Evolutionary conservation across 129 eudicot species (phyloP), one percentile per base, ranked within the genome.

Genomic region (Saposhnikovia divaricata): DNA sequence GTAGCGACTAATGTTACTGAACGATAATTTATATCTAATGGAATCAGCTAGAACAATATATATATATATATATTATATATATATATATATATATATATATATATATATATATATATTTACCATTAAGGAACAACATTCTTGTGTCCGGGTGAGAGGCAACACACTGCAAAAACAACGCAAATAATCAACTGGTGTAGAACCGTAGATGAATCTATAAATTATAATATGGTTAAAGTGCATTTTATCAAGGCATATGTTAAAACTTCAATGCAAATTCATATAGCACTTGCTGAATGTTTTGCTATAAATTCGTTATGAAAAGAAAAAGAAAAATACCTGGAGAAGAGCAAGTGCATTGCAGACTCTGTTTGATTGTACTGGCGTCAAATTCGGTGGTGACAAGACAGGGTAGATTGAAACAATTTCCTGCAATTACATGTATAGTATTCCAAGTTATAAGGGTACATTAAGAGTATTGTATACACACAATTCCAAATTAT

Each of bases 121-220:
- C 98, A 82, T 92, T 95, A 77, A 95, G 90, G 84, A 95, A 94
- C 81, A 85, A 71, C 97, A 94, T 94, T 84, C 98, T 84, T 65
- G 98, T 94, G 80, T 92, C 97, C 16, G 89, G 96, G 78, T 94
- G 98, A 11, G 98, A 95, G 68, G 98, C 98, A 27, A 95, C 98
- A 83, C 98, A 95, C 98, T 95, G 96, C 91, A 86, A 78, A 87
- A 25, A 63, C 15, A 42, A 39, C 61, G 13, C 40, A 19, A 39
- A 9, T 77, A 4, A 19, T n/a, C n/a, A 55, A 9, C 44, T 73
- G 18, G 21, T 40, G 43, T 40, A 11, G 3, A 44, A 44, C 47
- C 9, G 23, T 34, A 77, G 34, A 77, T 6, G 31, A 50, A 78
- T 59, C 8, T 46, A 46, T 9, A 73, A 21, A 73, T 19, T 46